Conservation (phyloP, 306 rosid genomes). For the Glycine latifolia region DNA sequence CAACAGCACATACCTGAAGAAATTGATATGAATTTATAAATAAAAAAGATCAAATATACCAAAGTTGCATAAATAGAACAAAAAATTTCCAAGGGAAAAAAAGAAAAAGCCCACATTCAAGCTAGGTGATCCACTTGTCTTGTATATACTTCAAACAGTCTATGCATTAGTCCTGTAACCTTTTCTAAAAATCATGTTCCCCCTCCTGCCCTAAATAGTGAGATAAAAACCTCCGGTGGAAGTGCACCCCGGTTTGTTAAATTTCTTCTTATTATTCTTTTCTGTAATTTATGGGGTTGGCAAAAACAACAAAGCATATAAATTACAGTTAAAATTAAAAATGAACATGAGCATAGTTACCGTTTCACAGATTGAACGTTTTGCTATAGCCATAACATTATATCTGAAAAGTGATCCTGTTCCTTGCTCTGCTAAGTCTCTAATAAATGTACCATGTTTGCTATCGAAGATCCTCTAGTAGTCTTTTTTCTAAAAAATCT, state of each 20-base stretch:
- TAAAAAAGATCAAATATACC: slow-evolving; percentile 5
- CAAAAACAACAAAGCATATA: slow-evolving; percentile 9
- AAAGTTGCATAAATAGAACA: not conserved
- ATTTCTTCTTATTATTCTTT: slow-evolving; percentile 2
- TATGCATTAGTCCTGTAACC: not conserved
- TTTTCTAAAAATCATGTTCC: slow-evolving; percentile 32
- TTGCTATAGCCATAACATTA: slow-evolving; percentile 9
- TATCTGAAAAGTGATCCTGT: slow-evolving; percentile 28
- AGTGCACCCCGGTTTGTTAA: not conserved
- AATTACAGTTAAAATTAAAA: slow-evolving; percentile 16
- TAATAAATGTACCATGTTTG: slow-evolving; percentile 15
- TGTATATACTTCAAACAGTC: not conserved
- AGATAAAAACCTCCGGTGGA: not conserved
- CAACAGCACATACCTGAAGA: slow-evolving; percentile 36
- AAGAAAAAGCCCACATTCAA: slow-evolving; percentile 12
- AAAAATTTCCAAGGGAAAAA: slow-evolving; percentile 14
- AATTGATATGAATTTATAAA: slow-evolving; percentile 18
- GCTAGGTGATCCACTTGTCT: not conserved
- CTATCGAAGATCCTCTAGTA: not conserved
- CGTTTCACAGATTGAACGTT: slow-evolving; percentile 28
- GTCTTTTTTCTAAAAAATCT: slow-evolving; percentile 41
- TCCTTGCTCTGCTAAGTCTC: slow-evolving; percentile 28
- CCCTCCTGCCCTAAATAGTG: not conserved
- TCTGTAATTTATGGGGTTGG: not conserved
- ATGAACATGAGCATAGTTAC: slow-evolving; percentile 12